Evolutionary conservation across 768 basidiomycete genomes (phyloP), one percentile per base, ranked within the genome.

Genomic region (Serpula lacrymans): DNA sequence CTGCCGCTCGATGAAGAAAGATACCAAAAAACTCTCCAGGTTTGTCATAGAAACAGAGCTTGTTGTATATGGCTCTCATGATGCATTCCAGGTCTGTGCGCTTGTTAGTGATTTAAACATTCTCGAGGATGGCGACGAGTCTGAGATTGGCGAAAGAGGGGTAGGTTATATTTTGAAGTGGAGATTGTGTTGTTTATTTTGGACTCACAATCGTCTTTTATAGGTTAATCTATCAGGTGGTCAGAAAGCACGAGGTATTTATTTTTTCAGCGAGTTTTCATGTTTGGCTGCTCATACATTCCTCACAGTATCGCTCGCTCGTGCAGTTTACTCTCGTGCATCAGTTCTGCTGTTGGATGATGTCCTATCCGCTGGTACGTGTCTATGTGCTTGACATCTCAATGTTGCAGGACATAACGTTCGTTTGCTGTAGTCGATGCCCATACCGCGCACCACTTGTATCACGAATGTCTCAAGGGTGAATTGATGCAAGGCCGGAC

Each of bases 251-350:
- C 66, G 80, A 67, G 78, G 83, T 82, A 39, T 41, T n/a, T n/a
- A n/a, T n/a, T n/a, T n/a, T n/a, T n/a, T n/a, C n/a, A n/a, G n/a
- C n/a, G n/a, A n/a, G n/a, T n/a, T n/a, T n/a, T n/a, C n/a, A n/a
- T n/a, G n/a, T n/a, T n/a, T n/a, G n/a, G n/a, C n/a, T n/a, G n/a
- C n/a, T n/a, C n/a, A n/a, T n/a, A n/a, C n/a, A 29, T 42, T 17
- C 33, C 8, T 14, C 22, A 0, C 37, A 82, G 82, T 88, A 14
- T 82, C 80, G 1, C 65, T 88, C 14, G 85, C 90, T 20, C 82
- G 93, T 29, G 91, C 92, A 6, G 82, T 96, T 17, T 94, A 96
- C 62, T 91, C 88, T 43, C 75, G 91, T 5, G 90, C 91, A 2
- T 86, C 84, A 0, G 66, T 84, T 14, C 66, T 97, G 2, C 64